Base-by-base conservation (phyloP, 129 eudicot species). In the Tagetes patula region DNA sequence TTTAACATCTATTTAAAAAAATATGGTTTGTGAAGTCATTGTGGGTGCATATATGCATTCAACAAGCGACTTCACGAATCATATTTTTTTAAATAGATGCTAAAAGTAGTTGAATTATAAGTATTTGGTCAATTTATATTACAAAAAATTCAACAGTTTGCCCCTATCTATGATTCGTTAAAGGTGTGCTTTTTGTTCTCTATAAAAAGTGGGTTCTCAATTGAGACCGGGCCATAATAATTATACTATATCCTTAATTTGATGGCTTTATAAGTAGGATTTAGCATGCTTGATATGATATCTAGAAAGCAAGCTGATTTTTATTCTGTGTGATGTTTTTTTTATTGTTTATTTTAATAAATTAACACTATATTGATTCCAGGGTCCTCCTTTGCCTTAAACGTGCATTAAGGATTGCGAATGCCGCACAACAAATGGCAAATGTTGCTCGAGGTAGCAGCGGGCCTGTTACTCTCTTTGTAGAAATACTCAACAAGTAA, bases 381-480 rank as follows among this genome's bases (percentile, higher is more conserved):
- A 94, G 99, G 93, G 99, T 94, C 48, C 82, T 94, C 60, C 94
- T 94, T 64, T 94, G 99, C 82, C 90, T 94, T 41, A 94, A 94
- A 80, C 96, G 99, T 60, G 87, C 99, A 32, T 75, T 94, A 70
- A 86, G 99, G 85, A 94, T 94, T 5, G 99, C 99, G 82, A 90
- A 88, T 83, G 97, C 99, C 68, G 99, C 99, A 52, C 99, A 94
- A 68, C 99, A 94, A 78, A 90, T 90, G 96, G 93, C 97, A n/a
- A 94, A 50, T 85, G 99, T 85, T 75, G 83, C 99, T n/a, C 87
- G 99, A 69, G 99, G 99, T 59, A 94, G 91, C 84, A 88, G 97
- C 62, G 99, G 99, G 48, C 96, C 99, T 4, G 91, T 94, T 42
- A 90, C 97, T 20, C 88, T 94, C 67, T 90, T 94, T 70, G 99